These are phyloP conservation scores for Akanthomyces muscarius DNA, from an alignment of 2,329 filamentous ascomycete species.

Conservation along the genomic window DNA sequence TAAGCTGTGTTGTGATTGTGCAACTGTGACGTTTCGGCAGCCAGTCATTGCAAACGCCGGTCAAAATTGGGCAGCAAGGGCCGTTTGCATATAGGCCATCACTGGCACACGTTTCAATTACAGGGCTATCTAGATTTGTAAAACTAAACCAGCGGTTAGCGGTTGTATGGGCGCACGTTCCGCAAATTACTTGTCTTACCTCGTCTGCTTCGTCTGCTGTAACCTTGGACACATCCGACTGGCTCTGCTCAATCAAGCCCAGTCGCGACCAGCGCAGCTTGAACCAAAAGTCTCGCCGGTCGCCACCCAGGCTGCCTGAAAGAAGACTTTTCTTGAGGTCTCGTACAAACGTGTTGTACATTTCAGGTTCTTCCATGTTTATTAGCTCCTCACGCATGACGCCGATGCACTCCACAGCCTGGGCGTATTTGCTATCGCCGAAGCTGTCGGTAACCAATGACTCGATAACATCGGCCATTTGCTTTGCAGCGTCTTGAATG, in stretches of 20 bases:
- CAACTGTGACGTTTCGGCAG: background rate
- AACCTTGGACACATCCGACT: conserved; percentile 62
- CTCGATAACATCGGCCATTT: conserved; percentile 70
- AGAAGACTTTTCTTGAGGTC: conserved; percentile 70
- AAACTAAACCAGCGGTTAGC: conserved; percentile 31
- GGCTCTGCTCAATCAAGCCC: conserved; percentile 65
- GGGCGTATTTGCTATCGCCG: conserved; percentile 69
- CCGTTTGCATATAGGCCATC: background rate
- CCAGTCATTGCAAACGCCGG: conserved; percentile 2
- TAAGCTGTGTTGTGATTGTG: background rate
- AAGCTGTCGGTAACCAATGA: conserved; percentile 67
- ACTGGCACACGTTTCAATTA: background rate
- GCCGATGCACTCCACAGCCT: conserved; percentile 69
- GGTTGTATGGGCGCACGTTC: background rate
- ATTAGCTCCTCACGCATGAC: conserved; percentile 75
- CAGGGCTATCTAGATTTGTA: conserved; percentile 33
- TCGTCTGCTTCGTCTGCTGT: conserved; percentile 67
- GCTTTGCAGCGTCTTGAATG: conserved; percentile 64
- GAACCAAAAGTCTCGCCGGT: conserved; percentile 81
- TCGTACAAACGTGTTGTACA: conserved; percentile 72
- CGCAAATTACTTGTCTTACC: conserved; percentile 33
- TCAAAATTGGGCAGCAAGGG: background rate
- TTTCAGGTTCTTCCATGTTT: conserved; percentile 66
- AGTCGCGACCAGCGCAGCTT: conserved; percentile 62
- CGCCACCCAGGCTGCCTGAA: conserved; percentile 66